Conservation (phyloP, 805 yeast species). For the Kluyveromyces nonfermentans region DNA sequence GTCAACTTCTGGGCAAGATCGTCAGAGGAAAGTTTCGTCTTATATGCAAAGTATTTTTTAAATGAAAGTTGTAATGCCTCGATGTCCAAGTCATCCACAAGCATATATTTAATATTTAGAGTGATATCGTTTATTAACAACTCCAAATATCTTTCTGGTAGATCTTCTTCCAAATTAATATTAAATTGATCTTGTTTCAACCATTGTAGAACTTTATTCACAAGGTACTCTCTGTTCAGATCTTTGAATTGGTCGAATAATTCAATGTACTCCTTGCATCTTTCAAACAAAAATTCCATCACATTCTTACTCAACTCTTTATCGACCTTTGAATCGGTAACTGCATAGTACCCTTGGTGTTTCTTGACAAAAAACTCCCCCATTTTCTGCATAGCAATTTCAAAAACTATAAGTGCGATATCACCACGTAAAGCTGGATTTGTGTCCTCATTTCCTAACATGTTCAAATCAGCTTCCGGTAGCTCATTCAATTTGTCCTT, state of each 20-base stretch:
- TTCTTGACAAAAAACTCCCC: conserved; percentile 23
- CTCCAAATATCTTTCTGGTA: conserved; percentile 31
- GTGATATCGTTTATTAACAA: conserved; percentile 46
- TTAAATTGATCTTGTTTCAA: conserved; percentile 36
- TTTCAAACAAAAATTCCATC: conserved; percentile 30
- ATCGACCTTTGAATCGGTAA: conserved; percentile 28
- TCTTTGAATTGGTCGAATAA: conserved; percentile 63
- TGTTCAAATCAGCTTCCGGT: conserved; percentile 81
- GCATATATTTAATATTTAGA: conserved; percentile 52
- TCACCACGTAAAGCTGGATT: conserved; percentile 74
- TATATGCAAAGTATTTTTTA: conserved; percentile 58
- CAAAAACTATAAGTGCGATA: conserved; percentile 58
- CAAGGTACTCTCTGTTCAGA: conserved; percentile 59
- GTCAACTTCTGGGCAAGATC: conserved; percentile 30
- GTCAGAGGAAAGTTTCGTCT: conserved; percentile 32
- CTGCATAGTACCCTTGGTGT: conserved; percentile 27
- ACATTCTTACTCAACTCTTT: conserved; percentile 19
- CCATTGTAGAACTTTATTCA: conserved; percentile 51
- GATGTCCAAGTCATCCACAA: conserved; percentile 34
- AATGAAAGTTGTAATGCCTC: conserved; percentile 58
- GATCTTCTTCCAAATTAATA: conserved; percentile 18
- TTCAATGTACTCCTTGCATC: conserved; percentile 38
- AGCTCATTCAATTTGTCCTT: conserved; percentile 57
- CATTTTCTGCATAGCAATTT: conserved; percentile 50
- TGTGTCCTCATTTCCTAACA: conserved; percentile 78